Evolutionary conservation across 192 early-diverging fungal species (phyloP), one percentile per base, ranked within the genome.

Genomic region (Mortierella antarctica): DNA sequence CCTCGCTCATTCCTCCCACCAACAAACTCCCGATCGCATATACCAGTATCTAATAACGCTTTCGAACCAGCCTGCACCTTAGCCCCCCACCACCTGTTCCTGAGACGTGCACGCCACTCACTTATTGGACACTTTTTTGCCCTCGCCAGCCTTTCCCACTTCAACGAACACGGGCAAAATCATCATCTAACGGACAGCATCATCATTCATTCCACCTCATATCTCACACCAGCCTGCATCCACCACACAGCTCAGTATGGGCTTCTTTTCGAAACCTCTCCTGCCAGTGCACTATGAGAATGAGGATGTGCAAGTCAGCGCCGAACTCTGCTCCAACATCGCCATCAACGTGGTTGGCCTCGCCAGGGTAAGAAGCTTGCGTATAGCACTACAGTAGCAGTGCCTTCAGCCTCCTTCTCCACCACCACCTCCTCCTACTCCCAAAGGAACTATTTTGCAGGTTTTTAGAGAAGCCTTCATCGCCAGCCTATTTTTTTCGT

Each of bases 241-340:
- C 9, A n/a, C 17, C 7, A 58, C 8, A 58, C 31, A 31, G 31
- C 31, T 45, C 17, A 68, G 23, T 6, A 80, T 80, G 77, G 77
- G 77, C 9, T 31, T 80, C 49, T 80, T 80, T 60, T 66, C 61
- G 65, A 80, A 80, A 58, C 77, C 77, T 0, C 65, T 80, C 11
- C 64, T 80, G 4, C 61, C 77, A 7, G 77, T 70, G 44, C 77
- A 72, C 49, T 80, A 59, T 20, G 77, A 80, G 8, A 80, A 80
- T 44, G 77, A 80, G 47, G 77, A 80, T 72, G 77, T 80, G 42
- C 77, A 80, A 41, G 61, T 80, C 60, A 80, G 77, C 53, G 77
- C 77, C 17, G 77, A 80, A 44, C 65, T 80, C 45, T 80, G 77
- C 65, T 55, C 77, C 47, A 80, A 80, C 23, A 80, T 80, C 21